Percentiles rank a stretch among this genome's conserved stretches.
Evolutionary conservation across 768 basidiomycete genomes (phyloP).

Genomic region (Collybiopsis luxurians): DNA sequence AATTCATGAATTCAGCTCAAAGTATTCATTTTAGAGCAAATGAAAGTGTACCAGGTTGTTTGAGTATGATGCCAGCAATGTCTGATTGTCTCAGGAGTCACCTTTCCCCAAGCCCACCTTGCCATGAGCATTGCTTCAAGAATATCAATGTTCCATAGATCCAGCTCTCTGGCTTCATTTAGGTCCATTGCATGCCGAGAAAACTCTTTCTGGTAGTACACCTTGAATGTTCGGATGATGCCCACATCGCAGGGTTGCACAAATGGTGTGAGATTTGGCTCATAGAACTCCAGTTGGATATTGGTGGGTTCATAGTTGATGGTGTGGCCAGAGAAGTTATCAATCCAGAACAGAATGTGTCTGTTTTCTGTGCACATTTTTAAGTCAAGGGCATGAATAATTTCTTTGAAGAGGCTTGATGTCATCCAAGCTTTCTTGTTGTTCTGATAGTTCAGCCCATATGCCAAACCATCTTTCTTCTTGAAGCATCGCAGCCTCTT

Average conservation of each 20-base stretch:
- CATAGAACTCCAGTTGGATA: conserved; percentile 26
- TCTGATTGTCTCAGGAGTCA: background rate
- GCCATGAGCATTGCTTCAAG: no score
- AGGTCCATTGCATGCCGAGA: no score
- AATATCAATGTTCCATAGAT: no score
- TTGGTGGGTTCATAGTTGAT: conserved; percentile 24
- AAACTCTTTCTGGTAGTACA: conserved; percentile 20
- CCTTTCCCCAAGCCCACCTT: background rate
- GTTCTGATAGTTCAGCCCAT: conserved; percentile 33
- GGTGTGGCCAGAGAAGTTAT: conserved; percentile 2
- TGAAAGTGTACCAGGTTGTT: no score
- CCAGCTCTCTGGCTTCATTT: no score
- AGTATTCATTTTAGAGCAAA: no score
- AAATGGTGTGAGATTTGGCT: conserved; percentile 33
- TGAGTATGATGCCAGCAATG: background rate
- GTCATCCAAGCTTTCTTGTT: conserved; percentile 42
- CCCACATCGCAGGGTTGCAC: conserved; percentile 36
- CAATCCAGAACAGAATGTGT: no score
- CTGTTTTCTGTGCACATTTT: background rate
- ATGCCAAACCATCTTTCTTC: conserved; percentile 16
- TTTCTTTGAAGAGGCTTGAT: conserved; percentile 30
- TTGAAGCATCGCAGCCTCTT: conserved; percentile 28
- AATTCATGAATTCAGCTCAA: no score
- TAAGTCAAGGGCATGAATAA: conserved; percentile 6
- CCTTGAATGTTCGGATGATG: conserved; percentile 34